These are phyloP conservation scores for Termitomyces sp. DNA, from an alignment of 768 basidiomycete species.

Conservation along the genomic window DNA sequence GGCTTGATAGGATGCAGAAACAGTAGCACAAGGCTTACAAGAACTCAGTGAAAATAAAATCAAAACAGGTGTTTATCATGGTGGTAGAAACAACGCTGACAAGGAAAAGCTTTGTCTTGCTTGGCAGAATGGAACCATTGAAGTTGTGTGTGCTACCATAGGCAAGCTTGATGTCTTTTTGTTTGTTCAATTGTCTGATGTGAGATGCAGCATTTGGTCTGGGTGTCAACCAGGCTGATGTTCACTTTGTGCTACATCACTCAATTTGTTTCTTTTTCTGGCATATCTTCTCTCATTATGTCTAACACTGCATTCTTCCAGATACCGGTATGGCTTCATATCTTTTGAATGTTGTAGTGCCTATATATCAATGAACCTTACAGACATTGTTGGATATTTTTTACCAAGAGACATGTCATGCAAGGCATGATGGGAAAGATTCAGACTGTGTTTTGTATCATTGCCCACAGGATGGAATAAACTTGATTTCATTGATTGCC, in stretches of 20 bases:
- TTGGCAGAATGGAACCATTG: conserved; percentile 77
- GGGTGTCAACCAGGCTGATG: conserved; percentile 89
- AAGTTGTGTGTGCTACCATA: conserved; percentile 90
- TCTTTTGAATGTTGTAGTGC: too few species aligned
- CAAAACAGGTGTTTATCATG: too few species aligned
- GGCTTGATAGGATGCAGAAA: too few species aligned
- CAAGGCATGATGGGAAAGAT: conserved; percentile 86
- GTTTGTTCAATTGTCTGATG: background rate
- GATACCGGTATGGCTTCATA: conserved; percentile 28
- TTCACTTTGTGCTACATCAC: conserved; percentile 88
- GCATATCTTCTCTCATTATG: background rate
- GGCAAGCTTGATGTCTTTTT: conserved; percentile 35
- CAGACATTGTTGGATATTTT: conserved; percentile 89
- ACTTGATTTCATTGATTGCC: conserved; percentile 57
- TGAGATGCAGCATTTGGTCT: conserved; percentile 67
- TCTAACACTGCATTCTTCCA: conserved; percentile 3
- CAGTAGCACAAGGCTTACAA: too few species aligned
- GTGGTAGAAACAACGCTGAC: too few species aligned
- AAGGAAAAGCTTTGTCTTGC: conserved; percentile 73
- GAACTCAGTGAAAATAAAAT: too few species aligned
- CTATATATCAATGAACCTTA: background rate
- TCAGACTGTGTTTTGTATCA: conserved; percentile 89
- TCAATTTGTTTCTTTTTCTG: conserved; percentile 53
- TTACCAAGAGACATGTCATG: conserved; percentile 94
- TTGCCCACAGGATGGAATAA: conserved; percentile 69